Evolutionary conservation across 148 eudicot genomes (phyloP).

Genomic region (Rhododendron simsii): DNA sequence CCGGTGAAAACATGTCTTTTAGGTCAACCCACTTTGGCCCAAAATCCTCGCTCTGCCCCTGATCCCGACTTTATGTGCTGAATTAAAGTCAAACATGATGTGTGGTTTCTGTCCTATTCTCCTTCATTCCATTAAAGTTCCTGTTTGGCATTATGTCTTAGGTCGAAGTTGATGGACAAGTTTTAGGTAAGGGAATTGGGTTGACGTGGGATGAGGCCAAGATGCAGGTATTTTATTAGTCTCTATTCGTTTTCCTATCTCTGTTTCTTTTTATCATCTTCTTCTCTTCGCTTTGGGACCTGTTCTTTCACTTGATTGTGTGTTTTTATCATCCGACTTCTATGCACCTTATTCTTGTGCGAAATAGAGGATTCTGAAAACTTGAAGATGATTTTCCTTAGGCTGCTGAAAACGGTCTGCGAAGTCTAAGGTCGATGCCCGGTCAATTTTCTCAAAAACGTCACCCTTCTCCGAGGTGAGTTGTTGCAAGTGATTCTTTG

Average conservation of each 20-base stretch:
- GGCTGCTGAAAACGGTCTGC: conserved; percentile 83
- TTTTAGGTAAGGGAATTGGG: conserved; percentile 68
- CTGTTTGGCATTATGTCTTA: conserved; percentile 18
- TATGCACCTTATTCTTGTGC: neutral
- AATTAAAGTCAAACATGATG: neutral
- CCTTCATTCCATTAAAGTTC: neutral
- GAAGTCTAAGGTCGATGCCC: conserved; percentile 50
- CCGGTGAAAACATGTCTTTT: neutral
- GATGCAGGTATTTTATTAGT: conserved; percentile 44
- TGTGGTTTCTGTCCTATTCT: neutral
- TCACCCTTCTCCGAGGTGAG: conserved; percentile 78
- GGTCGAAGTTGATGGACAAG: conserved; percentile 88
- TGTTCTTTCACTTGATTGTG: neutral
- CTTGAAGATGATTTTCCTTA: conserved; percentile 24
- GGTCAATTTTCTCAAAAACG: conserved; percentile 54
- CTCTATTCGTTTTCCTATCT: neutral
- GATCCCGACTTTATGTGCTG: neutral
- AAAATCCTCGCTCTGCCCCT: neutral
- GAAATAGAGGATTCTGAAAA: neutral
- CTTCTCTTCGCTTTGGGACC: neutral
- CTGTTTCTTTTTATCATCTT: neutral
- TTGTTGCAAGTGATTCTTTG: neutral
- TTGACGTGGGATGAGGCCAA: conserved; percentile 82
- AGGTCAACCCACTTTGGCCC: neutral
- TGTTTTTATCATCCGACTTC: neutral